Evolutionary conservation across 2,329 filamentous ascomycete species (phyloP).

Genomic region (Neocatenulostroma microsporum): DNA sequence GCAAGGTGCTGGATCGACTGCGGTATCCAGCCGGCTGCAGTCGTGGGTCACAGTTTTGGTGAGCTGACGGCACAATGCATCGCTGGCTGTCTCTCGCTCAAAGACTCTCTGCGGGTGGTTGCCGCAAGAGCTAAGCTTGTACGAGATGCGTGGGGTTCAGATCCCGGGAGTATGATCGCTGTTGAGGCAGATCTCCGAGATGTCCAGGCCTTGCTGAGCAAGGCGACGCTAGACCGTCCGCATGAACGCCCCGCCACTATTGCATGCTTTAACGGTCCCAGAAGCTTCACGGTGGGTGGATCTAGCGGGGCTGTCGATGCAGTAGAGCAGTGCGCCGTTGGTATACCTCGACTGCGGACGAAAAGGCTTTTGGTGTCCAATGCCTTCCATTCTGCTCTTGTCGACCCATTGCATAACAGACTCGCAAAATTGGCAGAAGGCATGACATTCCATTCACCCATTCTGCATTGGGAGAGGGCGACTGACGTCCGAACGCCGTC

Average conservation of each 20-base stretch:
- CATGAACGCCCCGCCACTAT: not conserved
- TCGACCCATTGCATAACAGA: not conserved
- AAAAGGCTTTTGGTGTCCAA: not conserved
- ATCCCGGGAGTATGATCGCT: not conserved
- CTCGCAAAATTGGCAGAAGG: not conserved
- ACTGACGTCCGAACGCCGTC: not conserved
- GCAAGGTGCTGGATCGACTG: constrained; percentile 1
- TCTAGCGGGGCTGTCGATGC: not conserved
- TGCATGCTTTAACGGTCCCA: not conserved
- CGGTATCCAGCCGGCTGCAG: not conserved
- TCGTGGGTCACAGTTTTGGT: constrained; percentile 1
- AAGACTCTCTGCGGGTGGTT: not conserved
- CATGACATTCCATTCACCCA: not conserved
- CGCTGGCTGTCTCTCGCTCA: not conserved
- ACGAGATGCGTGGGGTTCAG: not conserved
- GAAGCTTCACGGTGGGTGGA: not conserved
- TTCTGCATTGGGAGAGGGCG: not conserved
- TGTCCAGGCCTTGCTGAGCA: not conserved
- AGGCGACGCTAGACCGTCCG: not conserved
- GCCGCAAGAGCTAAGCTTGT: not conserved
- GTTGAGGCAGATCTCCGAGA: not conserved
- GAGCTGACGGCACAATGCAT: constrained; percentile 1
- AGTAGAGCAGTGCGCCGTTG: not conserved
- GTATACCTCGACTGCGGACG: not conserved
- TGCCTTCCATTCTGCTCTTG: not conserved